Conservation (phyloP, 2,329 filamentous ascomycete genomes). For the Cyclaneusma minus region DNA sequence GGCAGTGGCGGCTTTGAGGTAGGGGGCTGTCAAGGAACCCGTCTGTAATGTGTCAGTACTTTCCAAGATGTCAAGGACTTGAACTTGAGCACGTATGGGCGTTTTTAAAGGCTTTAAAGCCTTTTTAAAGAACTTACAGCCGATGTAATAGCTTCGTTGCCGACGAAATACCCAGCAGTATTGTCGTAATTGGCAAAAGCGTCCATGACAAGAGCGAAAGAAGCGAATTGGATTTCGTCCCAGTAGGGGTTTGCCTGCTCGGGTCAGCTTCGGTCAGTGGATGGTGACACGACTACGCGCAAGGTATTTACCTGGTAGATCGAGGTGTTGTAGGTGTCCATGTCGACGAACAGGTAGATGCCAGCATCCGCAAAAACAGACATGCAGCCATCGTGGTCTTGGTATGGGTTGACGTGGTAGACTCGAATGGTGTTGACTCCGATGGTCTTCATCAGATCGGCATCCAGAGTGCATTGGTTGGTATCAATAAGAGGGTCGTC, state of each 20-base stretch:
- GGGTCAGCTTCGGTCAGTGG: constrained; percentile 22
- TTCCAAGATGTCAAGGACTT: no score
- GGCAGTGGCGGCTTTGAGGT: constrained; percentile 87
- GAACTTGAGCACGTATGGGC: constrained; percentile 70
- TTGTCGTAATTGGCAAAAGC: constrained; percentile 67
- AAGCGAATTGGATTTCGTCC: constrained; percentile 42
- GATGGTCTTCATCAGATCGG: constrained; percentile 57
- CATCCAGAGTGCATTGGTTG: constrained; percentile 59
- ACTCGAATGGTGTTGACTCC: constrained; percentile 87
- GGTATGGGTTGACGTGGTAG: constrained; percentile 69
- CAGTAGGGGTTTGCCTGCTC: constrained; percentile 70
- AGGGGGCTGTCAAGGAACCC: constrained; percentile 53
- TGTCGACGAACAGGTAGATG: constrained; percentile 85
- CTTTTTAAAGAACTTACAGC: no score
- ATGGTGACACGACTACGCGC: constrained; percentile 70
- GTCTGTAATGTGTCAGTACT: no score
- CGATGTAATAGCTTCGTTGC: constrained; percentile 74
- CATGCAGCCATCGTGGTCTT: constrained; percentile 72
- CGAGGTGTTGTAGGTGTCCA: constrained; percentile 61
- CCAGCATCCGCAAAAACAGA: constrained; percentile 59
- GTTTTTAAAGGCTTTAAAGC: constrained; percentile 72
- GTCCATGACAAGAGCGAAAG: constrained; percentile 62
- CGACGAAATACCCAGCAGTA: constrained; percentile 87
- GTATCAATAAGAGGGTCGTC: constrained; percentile 60
- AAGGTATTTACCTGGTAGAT: constrained; percentile 75